Evolutionary conservation across 2,329 filamentous ascomycete genomes (phyloP), one percentile per base, ranked within the genome.

Genomic region (Westerdykella ornata): DNA sequence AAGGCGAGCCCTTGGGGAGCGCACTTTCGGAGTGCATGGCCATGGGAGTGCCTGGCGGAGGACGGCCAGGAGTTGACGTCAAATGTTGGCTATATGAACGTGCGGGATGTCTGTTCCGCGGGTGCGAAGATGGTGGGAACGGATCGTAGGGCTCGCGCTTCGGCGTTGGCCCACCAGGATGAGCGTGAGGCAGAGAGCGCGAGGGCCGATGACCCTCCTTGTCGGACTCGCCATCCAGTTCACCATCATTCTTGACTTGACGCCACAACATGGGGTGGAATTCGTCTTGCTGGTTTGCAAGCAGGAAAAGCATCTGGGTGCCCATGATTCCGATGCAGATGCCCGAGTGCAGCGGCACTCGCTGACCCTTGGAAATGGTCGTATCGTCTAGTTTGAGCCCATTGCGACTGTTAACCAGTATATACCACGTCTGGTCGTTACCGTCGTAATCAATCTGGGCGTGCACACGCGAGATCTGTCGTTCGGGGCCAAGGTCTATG

Each of bases 241-340:
- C 62, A 15, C 31, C 49, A 40, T 60, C 59, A 38, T 52, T 60
- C 43, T 57, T 63, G 11, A 85, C 80, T 52, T 85, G 63, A 32
- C 62, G 59, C 77, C 85, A 75, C 59, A 84, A 88, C 55, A 70
- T 77, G 16, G 75, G 75, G 57, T 85, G 78, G 45, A 94, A 81
- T 35, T 77, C 73, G 18, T 88, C 74, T 17, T 79, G 77, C 42
- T 85, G 82, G 17, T 80, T 80, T 0, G 92, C 90, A n/a, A 94
- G 78, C 36, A 96, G 87, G 66, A 98, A 98, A 74, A 97, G 90
- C 92, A 98, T 98, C 70, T 98, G 90, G 1, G 92, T 85, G 39
- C 86, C 86, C 54, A 84, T 85, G 59, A 97, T 86, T 59, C 95
- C 88, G 43, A 98, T 82, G 33, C 97, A 87, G 62, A 90, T 83